Evolutionary conservation across 2,329 filamentous ascomycete genomes (phyloP), one percentile per base, ranked within the genome.

Genomic region (Hansfordia pulvinata): DNA sequence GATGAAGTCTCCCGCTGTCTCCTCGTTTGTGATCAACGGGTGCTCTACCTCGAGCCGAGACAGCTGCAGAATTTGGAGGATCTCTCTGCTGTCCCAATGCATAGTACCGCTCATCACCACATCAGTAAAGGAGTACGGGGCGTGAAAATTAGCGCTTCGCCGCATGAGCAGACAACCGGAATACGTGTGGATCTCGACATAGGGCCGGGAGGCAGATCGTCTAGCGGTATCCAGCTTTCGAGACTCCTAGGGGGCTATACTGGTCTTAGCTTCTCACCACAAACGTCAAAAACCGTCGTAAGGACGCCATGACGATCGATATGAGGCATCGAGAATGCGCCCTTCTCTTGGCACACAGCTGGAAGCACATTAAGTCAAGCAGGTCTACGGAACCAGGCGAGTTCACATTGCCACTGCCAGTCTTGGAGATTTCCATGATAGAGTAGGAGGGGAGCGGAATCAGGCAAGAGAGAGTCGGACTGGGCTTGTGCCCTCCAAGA

Each of bases 121-220:
- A 12, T 26, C 17, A 8, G 25, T 25, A 14, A 26, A n/a, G 11
- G 25, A 26, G n/a, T 8, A 26, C 6, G 25, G 25, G 9, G 25
- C 25, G 17, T 26, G 25, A 8, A 26, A 19, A 19, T 17, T 26
- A 5, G 17, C 25, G 3, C 8, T 2, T 4, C 17, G 25, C 16
- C 20, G 25, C 10, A 26, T 20, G 12, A 26, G 20, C 10, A 11
- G 19, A 8, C 16, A 26, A 15, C 25, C 25, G 6, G 11, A 18
- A 14, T 26, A 18, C 10, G 20, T 8, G 12, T 26, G 20, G 10
- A 26, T 8, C 3, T 7, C n/a, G n/a, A 6, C 6, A 6, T 7
- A 9, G 3, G 25, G 25, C 12, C 6, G n/a, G 6, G 6, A 4
- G 25, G 25, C 8, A 13, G 17, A 4, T 4, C 8, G 5, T 12